A percentile compares a stretch with the other conserved stretches of the same genome.
phyloP scores from a whole-genome alignment of 768 basidiomycete species.

The Calocybe cyanea region DNA sequence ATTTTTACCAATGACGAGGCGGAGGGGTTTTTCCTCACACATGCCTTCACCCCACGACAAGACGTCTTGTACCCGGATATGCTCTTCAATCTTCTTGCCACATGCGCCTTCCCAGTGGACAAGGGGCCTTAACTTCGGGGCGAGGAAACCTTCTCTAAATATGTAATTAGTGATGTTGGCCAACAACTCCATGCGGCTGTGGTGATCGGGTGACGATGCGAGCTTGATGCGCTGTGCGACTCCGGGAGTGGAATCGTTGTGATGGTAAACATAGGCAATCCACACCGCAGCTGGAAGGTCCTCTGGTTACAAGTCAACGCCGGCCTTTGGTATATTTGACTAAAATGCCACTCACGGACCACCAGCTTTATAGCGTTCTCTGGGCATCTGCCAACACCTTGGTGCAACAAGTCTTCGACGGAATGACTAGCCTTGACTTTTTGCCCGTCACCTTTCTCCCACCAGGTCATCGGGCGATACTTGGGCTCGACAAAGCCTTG shows the following conservation, averaged over 20 bases:
- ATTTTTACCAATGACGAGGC: constrained; percentile 33
- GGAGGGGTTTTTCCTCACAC: constrained; percentile 31
- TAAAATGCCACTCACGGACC: constrained; percentile 31
- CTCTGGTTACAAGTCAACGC: constrained; percentile 21
- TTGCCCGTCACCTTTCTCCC: constrained; percentile 37
- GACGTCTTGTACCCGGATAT: constrained; percentile 21
- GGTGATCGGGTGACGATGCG: constrained; percentile 20
- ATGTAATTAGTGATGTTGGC: constrained; percentile 48
- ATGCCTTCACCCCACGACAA: constrained; percentile 27
- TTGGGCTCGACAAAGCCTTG: constrained; percentile 45
- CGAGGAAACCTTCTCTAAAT: constrained; percentile 36
- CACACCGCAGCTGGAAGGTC: constrained; percentile 37
- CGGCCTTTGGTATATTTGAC: too few species aligned
- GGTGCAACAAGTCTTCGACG: constrained; percentile 31
- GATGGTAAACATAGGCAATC: constrained; percentile 39
- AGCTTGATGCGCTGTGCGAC: constrained; percentile 44
- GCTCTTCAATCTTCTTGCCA: constrained; percentile 29
- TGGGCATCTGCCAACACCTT: constrained; percentile 39
- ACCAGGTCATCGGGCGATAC: constrained; percentile 38
- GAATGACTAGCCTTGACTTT: constrained; percentile 30
- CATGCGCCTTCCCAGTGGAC: constrained; percentile 40
- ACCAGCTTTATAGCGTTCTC: constrained; percentile 42
- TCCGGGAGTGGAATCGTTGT: constrained; percentile 22
- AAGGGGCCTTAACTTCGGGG: constrained; percentile 28
- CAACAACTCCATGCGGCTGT: constrained; percentile 30